Evolutionary conservation across 2,329 filamentous ascomycete genomes (phyloP).

Genomic region (Plectosphaerella sp.): DNA sequence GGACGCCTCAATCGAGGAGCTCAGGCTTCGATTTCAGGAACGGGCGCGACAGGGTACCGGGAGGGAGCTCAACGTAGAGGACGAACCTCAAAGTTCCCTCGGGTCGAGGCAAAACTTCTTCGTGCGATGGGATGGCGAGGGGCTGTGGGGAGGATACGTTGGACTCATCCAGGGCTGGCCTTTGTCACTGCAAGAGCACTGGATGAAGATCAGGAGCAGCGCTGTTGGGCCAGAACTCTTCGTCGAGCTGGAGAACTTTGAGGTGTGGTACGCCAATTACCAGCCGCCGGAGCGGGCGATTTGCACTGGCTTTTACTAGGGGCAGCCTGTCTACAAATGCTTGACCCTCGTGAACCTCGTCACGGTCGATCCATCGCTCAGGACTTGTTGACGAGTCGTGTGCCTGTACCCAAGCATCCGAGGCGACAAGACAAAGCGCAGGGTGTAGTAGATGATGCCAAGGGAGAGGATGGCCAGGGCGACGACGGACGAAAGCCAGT

Average conservation of each 20-base stretch:
- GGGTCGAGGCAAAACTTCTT: slow-evolving; percentile 10
- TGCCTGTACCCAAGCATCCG: slow-evolving; percentile 4
- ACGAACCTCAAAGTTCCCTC: neutral
- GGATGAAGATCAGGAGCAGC: neutral
- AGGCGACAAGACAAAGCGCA: slow-evolving; percentile 3
- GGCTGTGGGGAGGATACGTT: neutral
- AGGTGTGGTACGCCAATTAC: neutral
- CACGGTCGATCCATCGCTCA: slow-evolving; percentile 7
- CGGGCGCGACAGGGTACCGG: slow-evolving; percentile 2
- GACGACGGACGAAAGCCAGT: slow-evolving; percentile 9
- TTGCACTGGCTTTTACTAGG: neutral
- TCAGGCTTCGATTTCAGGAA: slow-evolving; percentile 7
- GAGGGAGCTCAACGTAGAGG: neutral
- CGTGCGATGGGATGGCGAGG: slow-evolving; percentile 7
- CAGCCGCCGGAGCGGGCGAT: neutral
- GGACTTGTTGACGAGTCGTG: slow-evolving; percentile 3
- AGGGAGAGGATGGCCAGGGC: slow-evolving; percentile 4
- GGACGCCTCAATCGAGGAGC: slow-evolving; percentile 9
- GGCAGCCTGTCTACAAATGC: neutral
- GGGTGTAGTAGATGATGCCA: slow-evolving; percentile 4
- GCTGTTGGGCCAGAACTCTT: neutral
- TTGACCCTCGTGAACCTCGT: slow-evolving; percentile 6
- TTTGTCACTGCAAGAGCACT: neutral
- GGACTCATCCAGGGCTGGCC: neutral
- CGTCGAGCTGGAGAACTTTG: neutral